Base-by-base conservation (phyloP, 1,284 basidiomycete species). In the Melanopsichium pennsylvanicum region DNA sequence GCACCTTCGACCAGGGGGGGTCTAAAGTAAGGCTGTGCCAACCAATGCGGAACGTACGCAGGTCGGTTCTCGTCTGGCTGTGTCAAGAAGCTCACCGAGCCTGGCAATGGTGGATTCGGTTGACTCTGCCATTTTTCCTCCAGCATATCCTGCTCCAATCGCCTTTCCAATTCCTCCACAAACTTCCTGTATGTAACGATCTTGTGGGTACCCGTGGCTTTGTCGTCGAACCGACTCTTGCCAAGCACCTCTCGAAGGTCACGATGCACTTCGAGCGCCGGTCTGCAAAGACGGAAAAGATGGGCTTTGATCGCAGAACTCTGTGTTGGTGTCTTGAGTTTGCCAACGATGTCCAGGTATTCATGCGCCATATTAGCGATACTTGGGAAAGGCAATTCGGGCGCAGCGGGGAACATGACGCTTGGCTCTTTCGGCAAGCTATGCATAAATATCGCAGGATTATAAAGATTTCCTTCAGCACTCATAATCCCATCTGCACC, bases 391-490 rank as follows among this genome's bases (percentile, higher is more conserved):
- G 84, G 74, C 29, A 67, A 9, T 9, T 39, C 26, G 0, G 69
- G 70, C 5, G 66, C 67, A 0, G 27, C 22, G 0, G 73, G 73
- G 41, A 70, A 72, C 50, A 64, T 52, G 0, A 12, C 10, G 12
- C 64, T 48, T 8, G 70, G 41, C 10, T 35, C 35, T 1, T 33
- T 48, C 1, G 61, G 49, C 10, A 52, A 2, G 2, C 31, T 25
- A 6, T 37, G 46, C 12, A 54, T 8, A 72, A 97, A 97, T 11
- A 97, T 80, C 0, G 92, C 88, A 0, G 92, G 91, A 78, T 97
- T 97, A 81, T 96, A 96, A 1, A 98, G 84, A 72, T 96, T 91
- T 0, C 92, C 95, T 82, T 98, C 95, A 0, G 95, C 95, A 46
- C 88, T 89, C 94, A 97, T 97, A 64, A 97, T 88, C 0, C 89